Evolutionary conservation across 2,329 filamentous ascomycete species (phyloP).

Genomic region (Botryosphaeria dothidea): DNA sequence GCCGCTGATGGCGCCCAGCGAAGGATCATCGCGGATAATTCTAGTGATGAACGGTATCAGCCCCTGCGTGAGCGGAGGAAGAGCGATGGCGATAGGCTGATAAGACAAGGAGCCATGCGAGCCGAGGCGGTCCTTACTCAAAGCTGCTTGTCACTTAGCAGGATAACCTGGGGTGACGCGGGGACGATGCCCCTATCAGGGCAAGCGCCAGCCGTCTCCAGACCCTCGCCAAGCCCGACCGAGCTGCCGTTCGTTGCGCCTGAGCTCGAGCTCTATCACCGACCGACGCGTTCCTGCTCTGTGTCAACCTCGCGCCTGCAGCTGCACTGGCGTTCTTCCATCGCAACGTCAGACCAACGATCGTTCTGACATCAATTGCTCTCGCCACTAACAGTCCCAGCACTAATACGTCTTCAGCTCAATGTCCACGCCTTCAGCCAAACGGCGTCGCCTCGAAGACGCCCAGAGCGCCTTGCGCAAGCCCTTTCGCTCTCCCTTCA

Average conservation of each 20-base stretch:
- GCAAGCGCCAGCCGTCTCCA: background rate
- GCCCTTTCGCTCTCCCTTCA: conserved; percentile 72
- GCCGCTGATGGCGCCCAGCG: conserved; percentile 5
- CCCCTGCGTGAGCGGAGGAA: background rate
- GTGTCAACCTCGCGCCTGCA: background rate
- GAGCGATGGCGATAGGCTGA: conserved; percentile 3
- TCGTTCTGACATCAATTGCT: background rate
- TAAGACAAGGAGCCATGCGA: background rate
- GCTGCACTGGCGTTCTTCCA: background rate
- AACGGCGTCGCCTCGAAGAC: conserved; percentile 64
- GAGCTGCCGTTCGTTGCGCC: background rate
- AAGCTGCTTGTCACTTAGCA: background rate
- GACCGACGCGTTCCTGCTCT: background rate
- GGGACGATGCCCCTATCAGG: background rate
- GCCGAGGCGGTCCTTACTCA: conserved; percentile 7
- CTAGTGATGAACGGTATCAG: background rate
- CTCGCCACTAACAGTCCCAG: conserved; percentile 8
- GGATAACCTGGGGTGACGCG: background rate
- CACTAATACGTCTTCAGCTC: conserved; percentile 10
- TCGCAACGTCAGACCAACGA: background rate
- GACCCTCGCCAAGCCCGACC: background rate
- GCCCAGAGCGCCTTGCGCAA: conserved; percentile 62
- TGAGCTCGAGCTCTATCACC: background rate
- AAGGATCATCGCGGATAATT: background rate
- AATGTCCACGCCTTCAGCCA: conserved; percentile 56